These are phyloP conservation scores for Boletellus deceptivus DNA, from an alignment of 1,284 basidiomycete species.

Conservation along the genomic window DNA sequence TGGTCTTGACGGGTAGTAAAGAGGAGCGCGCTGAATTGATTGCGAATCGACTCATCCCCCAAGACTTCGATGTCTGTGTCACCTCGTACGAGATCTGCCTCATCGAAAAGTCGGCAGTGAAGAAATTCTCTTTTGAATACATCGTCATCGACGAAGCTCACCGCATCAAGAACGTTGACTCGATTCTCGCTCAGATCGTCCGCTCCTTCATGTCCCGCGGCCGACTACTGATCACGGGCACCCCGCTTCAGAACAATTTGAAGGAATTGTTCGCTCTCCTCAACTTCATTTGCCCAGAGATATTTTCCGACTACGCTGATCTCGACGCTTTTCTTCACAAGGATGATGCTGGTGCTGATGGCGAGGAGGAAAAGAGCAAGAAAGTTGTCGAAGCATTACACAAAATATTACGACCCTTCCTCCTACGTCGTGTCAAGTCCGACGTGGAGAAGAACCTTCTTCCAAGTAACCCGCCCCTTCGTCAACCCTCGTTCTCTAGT, in stretches of 20 bases:
- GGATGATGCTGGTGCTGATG: constrained; percentile 69
- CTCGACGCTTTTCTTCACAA: constrained; percentile 78
- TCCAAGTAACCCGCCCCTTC: constrained; percentile 61
- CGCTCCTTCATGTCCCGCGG: constrained; percentile 88
- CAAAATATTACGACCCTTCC: constrained; percentile 94
- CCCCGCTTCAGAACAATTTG: constrained; percentile 95
- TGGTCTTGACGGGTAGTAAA: constrained; percentile 83
- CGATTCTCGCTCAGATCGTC: constrained; percentile 94
- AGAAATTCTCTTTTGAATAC: constrained; percentile 97
- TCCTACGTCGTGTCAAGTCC: constrained; percentile 92
- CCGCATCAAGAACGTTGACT: constrained; percentile 99
- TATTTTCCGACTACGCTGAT: constrained; percentile 75
- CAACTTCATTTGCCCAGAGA: constrained; percentile 91
- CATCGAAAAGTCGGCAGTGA: constrained; percentile 88
- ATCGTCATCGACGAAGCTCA: constrained; percentile 99
- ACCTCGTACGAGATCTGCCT: constrained; percentile 98
- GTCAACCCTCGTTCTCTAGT: neutral
- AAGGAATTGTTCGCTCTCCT: constrained; percentile 96
- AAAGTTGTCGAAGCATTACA: constrained; percentile 97
- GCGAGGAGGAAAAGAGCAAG: constrained; percentile 85
- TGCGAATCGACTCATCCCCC: constrained; percentile 73
- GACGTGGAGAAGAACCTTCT: constrained; percentile 97
- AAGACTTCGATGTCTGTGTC: constrained; percentile 93
- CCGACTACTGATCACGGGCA: constrained; percentile 93
- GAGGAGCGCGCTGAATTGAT: constrained; percentile 89